Base-by-base conservation (phyloP, 75 land plant species). In the Sequoiadendron giganteum region DNA sequence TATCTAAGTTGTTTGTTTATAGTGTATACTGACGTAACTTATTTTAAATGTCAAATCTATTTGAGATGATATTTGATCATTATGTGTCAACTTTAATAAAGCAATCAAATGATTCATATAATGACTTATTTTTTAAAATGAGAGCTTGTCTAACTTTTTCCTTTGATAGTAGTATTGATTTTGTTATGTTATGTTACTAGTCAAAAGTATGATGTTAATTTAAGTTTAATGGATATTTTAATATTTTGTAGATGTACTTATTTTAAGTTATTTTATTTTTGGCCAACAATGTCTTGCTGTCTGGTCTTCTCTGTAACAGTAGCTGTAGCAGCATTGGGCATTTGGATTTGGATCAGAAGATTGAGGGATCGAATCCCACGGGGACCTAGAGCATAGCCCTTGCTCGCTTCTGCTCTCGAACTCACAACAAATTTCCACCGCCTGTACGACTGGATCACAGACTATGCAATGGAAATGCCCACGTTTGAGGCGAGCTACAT, bases 361-460 rank as follows among this genome's bases (percentile, higher is more conserved):
- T 47, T 1, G 4, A 82, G 16, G 84, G 48, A n/a, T 28, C 47
- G 84, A 82, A 6, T 2, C 52, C n/a, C 84, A 82, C 15, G 32
- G 5, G 52, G 34, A 47, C 84, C 84, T n/a, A 82, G 1, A 43
- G 6, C 52, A 43, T 82, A 54, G 84, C 84, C 84, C 15, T 47
- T 47, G n/a, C 32, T 82, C 52, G 84, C 54, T 82, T 82, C 54
- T 3, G 47, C 49, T 49, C 47, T 82, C 28, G 84, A 82, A n/a
- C 84, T 82, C 84, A 28, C 52, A 10, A 54, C 32, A 28, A 82
- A 82, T 82, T 82, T 82, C 52, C 34, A 82, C 84, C 84, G 84
- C 30, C 84, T 82, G 84, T 82, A 45, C 48, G 84, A 82, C 54
- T 82, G 84, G 84, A n/a, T 82, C 13, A 82, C 54, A 82, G 84